phyloP scores from a whole-genome alignment of 306 rosid species.

The Prinsepia uniflora region DNA sequence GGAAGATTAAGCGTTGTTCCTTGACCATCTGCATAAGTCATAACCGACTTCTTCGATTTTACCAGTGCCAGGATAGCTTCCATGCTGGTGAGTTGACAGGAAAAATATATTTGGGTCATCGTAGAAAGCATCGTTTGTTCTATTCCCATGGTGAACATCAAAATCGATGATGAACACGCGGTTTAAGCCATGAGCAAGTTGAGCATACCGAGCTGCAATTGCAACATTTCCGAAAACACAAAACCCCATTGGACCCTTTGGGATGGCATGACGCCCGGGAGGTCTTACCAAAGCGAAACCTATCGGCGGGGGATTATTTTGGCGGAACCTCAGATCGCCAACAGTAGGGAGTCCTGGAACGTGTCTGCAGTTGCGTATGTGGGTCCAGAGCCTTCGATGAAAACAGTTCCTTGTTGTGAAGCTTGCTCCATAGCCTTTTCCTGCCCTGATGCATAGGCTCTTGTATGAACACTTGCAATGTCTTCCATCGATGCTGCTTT shows the following conservation, averaged over 20 bases:
- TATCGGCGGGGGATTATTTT: constrained; percentile 44
- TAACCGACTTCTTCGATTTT: constrained; percentile 71
- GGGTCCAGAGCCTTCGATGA: constrained; percentile 81
- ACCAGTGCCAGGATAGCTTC: constrained; percentile 97
- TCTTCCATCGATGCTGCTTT: constrained; percentile 74
- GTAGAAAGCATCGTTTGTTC: constrained; percentile 89
- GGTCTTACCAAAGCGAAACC: constrained; percentile 96
- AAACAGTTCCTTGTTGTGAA: constrained; percentile 62
- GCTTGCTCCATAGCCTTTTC: constrained; percentile 88
- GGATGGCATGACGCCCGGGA: constrained; percentile 97
- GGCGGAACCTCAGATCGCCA: too few relatives aligned
- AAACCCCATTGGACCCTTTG: constrained; percentile 91
- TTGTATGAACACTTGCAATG: constrained; percentile 79
- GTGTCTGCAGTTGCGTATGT: constrained; percentile 93
- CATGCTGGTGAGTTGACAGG: constrained; percentile 94
- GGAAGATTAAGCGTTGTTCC: constrained; percentile 92
- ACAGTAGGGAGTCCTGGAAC: constrained; percentile 69
- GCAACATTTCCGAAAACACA: constrained; percentile 92
- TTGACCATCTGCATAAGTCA: constrained; percentile 82
- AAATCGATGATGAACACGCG: constrained; percentile 88
- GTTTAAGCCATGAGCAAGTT: constrained; percentile 70
- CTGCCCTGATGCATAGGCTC: constrained; percentile 68
- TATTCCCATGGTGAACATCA: constrained; percentile 95
- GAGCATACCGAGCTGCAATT: constrained; percentile 90
- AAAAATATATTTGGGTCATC: constrained; percentile 83